Evolutionary conservation across 2,329 filamentous ascomycete genomes (phyloP), one percentile per base, ranked within the genome.

Genomic region (Plenodomus tracheiphilus): DNA sequence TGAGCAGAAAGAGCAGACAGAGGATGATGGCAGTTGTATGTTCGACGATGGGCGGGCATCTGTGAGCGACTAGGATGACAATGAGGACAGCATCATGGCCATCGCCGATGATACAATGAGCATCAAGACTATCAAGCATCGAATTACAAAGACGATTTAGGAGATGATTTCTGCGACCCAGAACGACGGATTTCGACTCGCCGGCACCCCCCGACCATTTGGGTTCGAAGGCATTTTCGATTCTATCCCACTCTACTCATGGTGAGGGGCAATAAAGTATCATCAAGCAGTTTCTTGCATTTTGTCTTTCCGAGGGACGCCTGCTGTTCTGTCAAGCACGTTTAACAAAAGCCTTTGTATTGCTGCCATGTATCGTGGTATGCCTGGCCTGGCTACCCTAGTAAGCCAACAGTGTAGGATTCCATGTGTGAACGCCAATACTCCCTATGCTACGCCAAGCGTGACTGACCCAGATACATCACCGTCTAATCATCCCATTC

Each of bases 401-500:
- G n/a, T n/a, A n/a, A n/a, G n/a, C n/a, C n/a, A n/a, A n/a, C n/a
- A n/a, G n/a, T n/a, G n/a, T n/a, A n/a, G n/a, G n/a, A n/a, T n/a
- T n/a, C n/a, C n/a, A n/a, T n/a, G n/a, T n/a, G n/a, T n/a, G n/a
- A n/a, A n/a, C 28, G 28, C 39, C 17, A 46, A 21, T 43, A n/a
- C n/a, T n/a, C n/a, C n/a, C n/a, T n/a, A 38, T 43, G 28, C 36
- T 39, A 42, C 22, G 18, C 21, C 30, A 9, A 34, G 22, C n/a
- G n/a, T 34, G 35, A n/a, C 10, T 15, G 4, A 15, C 9, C 28
- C 28, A 10, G 13, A 36, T 19, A 17, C 36, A 20, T 17, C 16
- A 21, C 11, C 25, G 45, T 4, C 47, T 59, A 80, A 58, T 96
- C 92, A 62, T 97, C 92, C 93, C 93, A 97, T 70, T 97, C 92